phyloP scores from a whole-genome alignment of 2,329 filamentous ascomycete genomes.

The Penicillium janthinellum region DNA sequence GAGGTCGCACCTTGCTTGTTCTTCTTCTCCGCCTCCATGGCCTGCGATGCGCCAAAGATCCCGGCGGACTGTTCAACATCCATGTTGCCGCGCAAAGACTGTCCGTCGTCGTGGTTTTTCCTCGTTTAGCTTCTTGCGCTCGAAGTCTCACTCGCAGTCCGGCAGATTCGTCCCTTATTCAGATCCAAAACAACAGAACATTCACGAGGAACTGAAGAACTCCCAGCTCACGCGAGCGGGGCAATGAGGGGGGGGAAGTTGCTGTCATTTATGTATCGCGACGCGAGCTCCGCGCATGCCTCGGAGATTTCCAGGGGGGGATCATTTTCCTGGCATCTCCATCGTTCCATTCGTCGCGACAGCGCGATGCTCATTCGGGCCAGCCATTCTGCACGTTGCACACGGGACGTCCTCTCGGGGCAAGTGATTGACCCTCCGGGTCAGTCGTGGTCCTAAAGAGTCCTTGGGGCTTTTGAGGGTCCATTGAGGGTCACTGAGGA shows the following conservation, averaged over 20 bases:
- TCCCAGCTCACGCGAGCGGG: background rate
- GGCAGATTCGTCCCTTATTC: background rate
- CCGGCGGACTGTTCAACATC: slow-evolving; percentile 13
- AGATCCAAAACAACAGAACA: background rate
- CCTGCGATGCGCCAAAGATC: background rate
- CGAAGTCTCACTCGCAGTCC: background rate
- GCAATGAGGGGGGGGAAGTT: background rate
- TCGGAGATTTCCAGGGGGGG: background rate
- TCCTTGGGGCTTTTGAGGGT: too few relatives aligned
- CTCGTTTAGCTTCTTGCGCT: background rate
- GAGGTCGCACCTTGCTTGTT: slow-evolving; percentile 10
- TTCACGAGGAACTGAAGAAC: background rate
- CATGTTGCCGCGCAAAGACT: slow-evolving; percentile 2
- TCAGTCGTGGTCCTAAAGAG: too few relatives aligned
- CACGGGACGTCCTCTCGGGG: background rate
- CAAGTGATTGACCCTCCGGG: background rate
- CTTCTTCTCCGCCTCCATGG: background rate
- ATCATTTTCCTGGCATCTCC: background rate
- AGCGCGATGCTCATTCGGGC: background rate
- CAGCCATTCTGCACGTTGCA: background rate
- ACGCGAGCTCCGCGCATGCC: background rate
- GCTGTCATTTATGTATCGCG: background rate
- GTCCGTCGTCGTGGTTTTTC: background rate
- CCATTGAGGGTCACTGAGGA: too few relatives aligned
- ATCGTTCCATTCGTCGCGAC: background rate